These are phyloP conservation scores for Agrostemma githago DNA, from an alignment of 148 eudicot genomes.

Conservation along the genomic window DNA sequence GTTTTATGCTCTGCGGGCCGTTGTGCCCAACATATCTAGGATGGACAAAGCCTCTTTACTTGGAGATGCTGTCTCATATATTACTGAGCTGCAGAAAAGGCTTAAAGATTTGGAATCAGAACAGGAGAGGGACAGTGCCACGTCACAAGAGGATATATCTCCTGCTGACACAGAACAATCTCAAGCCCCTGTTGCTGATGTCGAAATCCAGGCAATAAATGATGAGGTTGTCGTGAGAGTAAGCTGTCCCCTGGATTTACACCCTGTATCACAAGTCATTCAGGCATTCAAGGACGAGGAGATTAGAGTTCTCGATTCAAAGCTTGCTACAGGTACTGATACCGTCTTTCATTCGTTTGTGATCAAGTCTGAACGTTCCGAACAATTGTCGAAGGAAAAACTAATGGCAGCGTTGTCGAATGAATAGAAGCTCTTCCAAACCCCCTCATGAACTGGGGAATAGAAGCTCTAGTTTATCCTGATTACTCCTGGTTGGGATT, in stretches of 20 bases:
- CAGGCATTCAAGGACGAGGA: slow-evolving; percentile 58
- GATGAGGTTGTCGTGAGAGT: slow-evolving; percentile 62
- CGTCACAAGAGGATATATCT: slow-evolving; percentile 28
- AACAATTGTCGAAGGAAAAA: slow-evolving; percentile 64
- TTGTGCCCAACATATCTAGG: slow-evolving; percentile 84
- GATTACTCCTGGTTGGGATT: slow-evolving; percentile 22
- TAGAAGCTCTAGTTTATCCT: slow-evolving; percentile 13
- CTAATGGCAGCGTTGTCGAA: slow-evolving; percentile 50
- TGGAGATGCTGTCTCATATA: slow-evolving; percentile 86
- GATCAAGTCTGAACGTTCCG: slow-evolving; percentile 50
- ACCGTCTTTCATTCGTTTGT: slow-evolving; percentile 68
- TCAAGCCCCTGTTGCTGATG: slow-evolving; percentile 25
- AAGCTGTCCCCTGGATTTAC: slow-evolving; percentile 54
- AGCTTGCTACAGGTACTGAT: slow-evolving; percentile 52
- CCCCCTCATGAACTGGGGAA: slow-evolving; percentile 25
- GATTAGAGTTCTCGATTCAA: slow-evolving; percentile 48
- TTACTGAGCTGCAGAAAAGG: slow-evolving; percentile 73
- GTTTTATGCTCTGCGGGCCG: slow-evolving; percentile 78
- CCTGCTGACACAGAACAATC: slow-evolving; percentile 6
- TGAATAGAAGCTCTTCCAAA: slow-evolving; percentile 33
- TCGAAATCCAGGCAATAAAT: slow-evolving; percentile 45
- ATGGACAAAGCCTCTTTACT: slow-evolving; percentile 95
- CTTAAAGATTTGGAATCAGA: slow-evolving; percentile 67
- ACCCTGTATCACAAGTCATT: slow-evolving; percentile 63
- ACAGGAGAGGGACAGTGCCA: slow-evolving; percentile 37